Evolutionary conservation across 768 basidiomycete genomes (phyloP), one percentile per base, ranked within the genome.

Genomic region (Rhodotorula paludigena): DNA sequence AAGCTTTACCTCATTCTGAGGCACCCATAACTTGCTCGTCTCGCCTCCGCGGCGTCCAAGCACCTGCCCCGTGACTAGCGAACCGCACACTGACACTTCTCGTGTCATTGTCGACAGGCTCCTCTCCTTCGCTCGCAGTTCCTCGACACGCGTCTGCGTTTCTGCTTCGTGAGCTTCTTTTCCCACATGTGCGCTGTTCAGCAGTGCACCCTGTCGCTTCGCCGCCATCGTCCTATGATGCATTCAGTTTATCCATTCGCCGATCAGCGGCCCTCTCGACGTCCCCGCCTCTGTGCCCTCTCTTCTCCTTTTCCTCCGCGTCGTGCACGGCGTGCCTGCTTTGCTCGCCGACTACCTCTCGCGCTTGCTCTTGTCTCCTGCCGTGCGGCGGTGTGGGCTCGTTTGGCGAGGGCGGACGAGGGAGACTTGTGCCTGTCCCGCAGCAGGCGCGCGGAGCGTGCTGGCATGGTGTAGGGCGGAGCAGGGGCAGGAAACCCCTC

Each of bases 1-100:
- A 57, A 36, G 61, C 61, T 62, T 62, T 62, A 62, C 61, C 61
- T 62, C 61, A 62, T 62, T 62, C 61, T 62, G 61, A 62, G 30
- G 61, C 53, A 44, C n/a, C n/a, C n/a, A n/a, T 39, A 25, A 5
- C 28, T 10, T 12, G 5, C 23, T 30, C 48, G 48, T 28, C 30
- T 30, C 48, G 6, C 5, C 4, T 21, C 12, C 11, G 55, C 2
- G 55, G 14, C 20, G 5, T 10, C 6, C 25, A 15, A 18, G 15
- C 45, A 15, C 23, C 12, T n/a, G 28, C 12, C 8, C 23, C 7
- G 3, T 38, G 32, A 4, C 16, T 14, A 23, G 51, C 4, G 2
- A 16, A 10, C 28, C 15, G 28, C 28, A n/a, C 4, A 49, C 48
- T 49, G 48, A 49, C 48, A 28, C 44, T 14, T 23, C 21, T 23